Evolutionary conservation across 345 rosid species (phyloP).

Genomic region (Gossypium rotundifolium): DNA sequence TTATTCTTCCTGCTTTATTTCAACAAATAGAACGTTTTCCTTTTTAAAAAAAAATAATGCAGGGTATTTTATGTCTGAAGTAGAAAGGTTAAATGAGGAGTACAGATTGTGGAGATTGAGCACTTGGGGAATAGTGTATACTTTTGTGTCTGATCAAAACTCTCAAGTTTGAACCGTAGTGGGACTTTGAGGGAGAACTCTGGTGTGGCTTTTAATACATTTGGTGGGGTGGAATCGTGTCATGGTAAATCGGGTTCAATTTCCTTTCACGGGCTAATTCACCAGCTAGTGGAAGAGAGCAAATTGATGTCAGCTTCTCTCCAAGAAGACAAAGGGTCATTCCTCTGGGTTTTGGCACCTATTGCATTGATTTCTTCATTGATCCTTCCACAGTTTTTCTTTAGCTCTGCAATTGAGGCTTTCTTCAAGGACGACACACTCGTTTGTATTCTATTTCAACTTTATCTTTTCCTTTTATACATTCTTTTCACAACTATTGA

Average conservation of each 20-base stretch:
- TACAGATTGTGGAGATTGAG: slow-evolving; percentile 14
- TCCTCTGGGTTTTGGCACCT: slow-evolving; percentile 75
- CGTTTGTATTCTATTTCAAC: slow-evolving; percentile 26
- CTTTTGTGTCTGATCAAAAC: slow-evolving; percentile 28
- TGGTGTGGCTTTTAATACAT: slow-evolving; percentile 17
- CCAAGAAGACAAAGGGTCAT: slow-evolving; percentile 54
- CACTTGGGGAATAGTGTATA: slow-evolving; percentile 24
- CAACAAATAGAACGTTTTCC: background rate
- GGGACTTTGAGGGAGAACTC: slow-evolving; percentile 9
- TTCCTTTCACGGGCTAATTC: slow-evolving; percentile 66
- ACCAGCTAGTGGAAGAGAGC: slow-evolving; percentile 71
- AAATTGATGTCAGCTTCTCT: slow-evolving; percentile 64
- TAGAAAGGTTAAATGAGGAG: slow-evolving; percentile 3
- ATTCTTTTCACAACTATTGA: background rate
- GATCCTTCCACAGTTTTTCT: slow-evolving; percentile 69
- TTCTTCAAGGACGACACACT: slow-evolving; percentile 46
- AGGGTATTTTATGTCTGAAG: slow-evolving; percentile 23
- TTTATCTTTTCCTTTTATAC: background rate
- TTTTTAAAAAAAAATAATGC: background rate
- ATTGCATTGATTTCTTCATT: slow-evolving; percentile 50
- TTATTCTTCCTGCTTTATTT: background rate
- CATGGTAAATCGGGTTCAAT: slow-evolving; percentile 78
- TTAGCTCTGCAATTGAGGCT: slow-evolving; percentile 46
- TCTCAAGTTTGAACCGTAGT: slow-evolving; percentile 12
- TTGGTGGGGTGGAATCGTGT: slow-evolving; percentile 48